Percentiles rank a stretch among this genome's conserved stretches.
phyloP scores from a whole-genome alignment of 1,139 yeast species.

The Geotrichum aggregatum region DNA sequence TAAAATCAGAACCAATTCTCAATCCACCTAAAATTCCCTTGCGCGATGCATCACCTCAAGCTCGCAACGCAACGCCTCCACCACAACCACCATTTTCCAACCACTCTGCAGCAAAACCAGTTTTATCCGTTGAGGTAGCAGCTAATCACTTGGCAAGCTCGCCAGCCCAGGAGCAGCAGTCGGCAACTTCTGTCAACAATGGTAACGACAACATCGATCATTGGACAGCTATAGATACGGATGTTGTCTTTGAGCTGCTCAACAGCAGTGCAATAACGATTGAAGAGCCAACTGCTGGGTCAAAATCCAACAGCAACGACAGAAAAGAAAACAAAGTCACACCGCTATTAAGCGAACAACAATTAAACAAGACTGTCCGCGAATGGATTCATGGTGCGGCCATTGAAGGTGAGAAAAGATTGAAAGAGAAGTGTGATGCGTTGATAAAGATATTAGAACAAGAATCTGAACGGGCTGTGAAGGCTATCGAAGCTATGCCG shows the following conservation, averaged over 20 bases:
- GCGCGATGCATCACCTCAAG: slow-evolving; percentile 3
- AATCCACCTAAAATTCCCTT: slow-evolving; percentile 8
- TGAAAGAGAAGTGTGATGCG: slow-evolving; percentile 3
- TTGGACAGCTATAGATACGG: slow-evolving; percentile 35
- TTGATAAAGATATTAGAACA: slow-evolving; percentile 25
- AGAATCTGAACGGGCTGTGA: slow-evolving; percentile 31
- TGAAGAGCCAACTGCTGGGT: not conserved
- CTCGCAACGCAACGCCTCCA: slow-evolving; percentile 16
- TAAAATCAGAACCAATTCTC: not conserved
- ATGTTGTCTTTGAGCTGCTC: slow-evolving; percentile 39
- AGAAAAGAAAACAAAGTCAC: no score
- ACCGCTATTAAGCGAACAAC: slow-evolving; percentile 35
- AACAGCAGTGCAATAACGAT: not conserved
- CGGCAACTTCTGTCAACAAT: not conserved
- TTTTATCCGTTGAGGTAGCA: no score
- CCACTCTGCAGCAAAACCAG: not conserved
- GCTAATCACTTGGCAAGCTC: not conserved
- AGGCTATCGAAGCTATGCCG: slow-evolving; percentile 11
- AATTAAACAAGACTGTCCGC: slow-evolving; percentile 61
- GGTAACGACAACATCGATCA: not conserved
- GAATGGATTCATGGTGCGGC: slow-evolving; percentile 58
- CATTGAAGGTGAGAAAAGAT: slow-evolving; percentile 7
- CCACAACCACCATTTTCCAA: no score
- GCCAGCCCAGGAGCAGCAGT: no score
- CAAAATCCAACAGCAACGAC: no score